Conservation (phyloP, 805 yeast genomes). For the Metschnikowia corniflorae region DNA sequence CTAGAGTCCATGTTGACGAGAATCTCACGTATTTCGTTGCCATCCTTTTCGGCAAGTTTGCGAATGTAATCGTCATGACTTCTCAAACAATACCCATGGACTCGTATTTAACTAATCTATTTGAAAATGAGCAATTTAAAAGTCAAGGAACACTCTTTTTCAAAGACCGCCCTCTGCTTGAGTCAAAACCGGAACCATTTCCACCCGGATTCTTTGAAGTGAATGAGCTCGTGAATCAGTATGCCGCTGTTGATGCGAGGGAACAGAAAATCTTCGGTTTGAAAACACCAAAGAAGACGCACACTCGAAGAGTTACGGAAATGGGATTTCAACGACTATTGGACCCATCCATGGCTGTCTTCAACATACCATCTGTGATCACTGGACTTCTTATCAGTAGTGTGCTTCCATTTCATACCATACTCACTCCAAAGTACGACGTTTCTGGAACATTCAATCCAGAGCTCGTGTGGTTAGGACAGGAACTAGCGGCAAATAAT, state of each 20-base stretch:
- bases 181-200: conserved; percentile 18
- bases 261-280: conserved; percentile 23
- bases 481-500: conserved; percentile 27
- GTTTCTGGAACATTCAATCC: conserved; percentile 8
- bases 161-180: conserved; percentile 24
- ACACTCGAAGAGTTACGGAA: conserved; percentile 19
- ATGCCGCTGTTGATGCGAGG: conserved; percentile 19
- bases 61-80: conserved; percentile 5
- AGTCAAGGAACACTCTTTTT: conserved; percentile 27
- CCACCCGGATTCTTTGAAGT: conserved; percentile 31
- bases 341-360: conserved; percentile 27
- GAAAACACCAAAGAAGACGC: not conserved
- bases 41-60: conserved; percentile 6
- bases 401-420: conserved; percentile 23
- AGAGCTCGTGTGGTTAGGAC: conserved; percentile 35
- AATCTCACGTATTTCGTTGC: conserved; percentile 4
- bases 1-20: not conserved
- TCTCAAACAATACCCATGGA: conserved; percentile 10
- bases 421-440: conserved; percentile 22
- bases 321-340: conserved; percentile 22
- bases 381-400: conserved; percentile 27
- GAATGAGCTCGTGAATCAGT: conserved; percentile 20
- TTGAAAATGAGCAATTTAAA: conserved; percentile 20
- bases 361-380: conserved; percentile 26
- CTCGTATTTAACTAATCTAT: conserved; percentile 9